Base-by-base conservation (phyloP, 352 stramenopile genomes). In the Phytophthora podocarpi region DNA sequence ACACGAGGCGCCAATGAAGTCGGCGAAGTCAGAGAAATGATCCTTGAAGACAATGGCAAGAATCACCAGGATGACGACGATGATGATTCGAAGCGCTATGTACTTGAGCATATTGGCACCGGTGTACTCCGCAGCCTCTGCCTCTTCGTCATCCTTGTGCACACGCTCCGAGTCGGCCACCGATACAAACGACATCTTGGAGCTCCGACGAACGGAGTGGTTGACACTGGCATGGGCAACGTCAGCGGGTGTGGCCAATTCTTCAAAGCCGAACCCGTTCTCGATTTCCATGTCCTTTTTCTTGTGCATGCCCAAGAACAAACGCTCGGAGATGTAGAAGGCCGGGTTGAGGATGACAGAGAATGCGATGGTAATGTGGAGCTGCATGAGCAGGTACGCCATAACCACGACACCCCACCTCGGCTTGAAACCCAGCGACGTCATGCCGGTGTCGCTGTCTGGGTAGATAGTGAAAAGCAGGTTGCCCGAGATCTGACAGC, bases 401-500 rank as follows among this genome's bases (percentile, higher is more conserved):
- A 79, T 60, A 8, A 76, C 67, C 10, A 80, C 67, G n/a, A 66
- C 62, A 6, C 74, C 74, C 47, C 74, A 66, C 42, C 62, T 59
- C 2, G 74, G 60, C 18, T 62, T 49, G 36, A 84, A 83, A 28
- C 76, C 76, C 16, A 84, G 55, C 4, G 63, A 59, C 11, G 65
- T 71, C 13, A 74, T 50, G 21, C 63, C 72, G 1, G 61, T 71
- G 21, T 41, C 26, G 5, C 24, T 41, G 52, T 77, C 45, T 3
- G 71, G 70, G 66, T 74, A 84, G 59, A 90, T 86, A 4, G 76
- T 77, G 53, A 87, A 90, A 15, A 89, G 69, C 50, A 90, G 45
- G 58, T 89, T 89, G 39, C 78, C 74, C 2, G 70, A 73, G 55
- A 89, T 87, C 66, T 87, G 80, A 47, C 80, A 87, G 11, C 80